Evolutionary conservation across 148 eudicot genomes (phyloP), one percentile per base, ranked within the genome.

Genomic region (Vaccinium darrowii): DNA sequence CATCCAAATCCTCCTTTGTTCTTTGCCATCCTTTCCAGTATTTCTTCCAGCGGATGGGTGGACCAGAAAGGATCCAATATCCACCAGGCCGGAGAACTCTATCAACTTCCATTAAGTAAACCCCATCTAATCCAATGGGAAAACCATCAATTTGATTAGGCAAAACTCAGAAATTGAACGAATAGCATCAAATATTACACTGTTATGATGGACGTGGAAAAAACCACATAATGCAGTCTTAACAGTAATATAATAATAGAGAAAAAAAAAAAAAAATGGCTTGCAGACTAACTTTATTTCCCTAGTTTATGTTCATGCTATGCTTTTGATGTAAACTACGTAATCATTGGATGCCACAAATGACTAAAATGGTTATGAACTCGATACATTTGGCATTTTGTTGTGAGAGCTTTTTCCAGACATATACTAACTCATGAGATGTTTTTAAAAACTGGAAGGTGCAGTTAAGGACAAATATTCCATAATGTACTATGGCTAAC

Each of bases 51-150:
- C 76, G 53, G 63, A 91, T 92, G 0, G 95, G 95, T 0, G 95
- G 95, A 8, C 95, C 98, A 27, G 98, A 94, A 51, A 94, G 87
- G 71, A 92, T 88, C 98, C 98, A 94, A 54, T 90, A 94, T 12
- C 98, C 98, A 7, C 98, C 98, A 0, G 98, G 96, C 33, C 98
- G 87, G 19, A 94, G 92, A 57, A 94, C 88, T 3, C 98, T 80
- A 78, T 94, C 98, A 16, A 94, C 93, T 90, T 94, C 98, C 65
- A 91, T 93, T 85, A 94, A 84, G 84, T 91, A 93, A 2, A 88
- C 82, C 8, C 98, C 98, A 86, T 88, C 98, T 94, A 83, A 14
- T 69, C 51, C 69, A 15, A 36, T 52, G 51, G 18, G 14, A 19
- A 77, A 25, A 49, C 3, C 8, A 75, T 39, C 50, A 19, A 18